These are phyloP conservation scores for Lophiotrema nucula DNA, from an alignment of 495 filamentous ascomycete species.

Conservation along the genomic window DNA sequence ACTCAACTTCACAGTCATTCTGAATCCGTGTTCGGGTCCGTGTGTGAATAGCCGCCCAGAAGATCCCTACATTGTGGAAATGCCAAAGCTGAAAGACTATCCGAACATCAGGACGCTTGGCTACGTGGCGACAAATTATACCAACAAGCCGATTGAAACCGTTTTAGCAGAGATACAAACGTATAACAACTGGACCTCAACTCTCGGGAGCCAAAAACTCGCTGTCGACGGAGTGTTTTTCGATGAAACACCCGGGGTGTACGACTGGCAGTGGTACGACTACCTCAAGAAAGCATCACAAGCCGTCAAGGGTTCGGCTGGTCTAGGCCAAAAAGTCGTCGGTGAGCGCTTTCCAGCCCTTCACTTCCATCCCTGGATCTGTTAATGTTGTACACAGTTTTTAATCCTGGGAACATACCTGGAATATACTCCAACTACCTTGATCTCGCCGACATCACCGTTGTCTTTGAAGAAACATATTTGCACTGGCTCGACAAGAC, in stretches of 20 bases:
- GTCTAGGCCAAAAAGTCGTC: conserved; percentile 17
- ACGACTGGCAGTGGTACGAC: conserved; percentile 31
- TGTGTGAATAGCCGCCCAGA: conserved; percentile 15
- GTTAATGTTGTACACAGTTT: conserved; percentile 16
- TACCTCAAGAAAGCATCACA: conserved; percentile 38
- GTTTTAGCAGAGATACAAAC: conserved; percentile 21
- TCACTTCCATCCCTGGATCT: background rate
- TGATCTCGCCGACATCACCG: conserved; percentile 26
- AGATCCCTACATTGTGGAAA: conserved; percentile 23
- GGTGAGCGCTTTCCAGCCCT: conserved; percentile 3
- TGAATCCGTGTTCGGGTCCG: conserved; percentile 28
- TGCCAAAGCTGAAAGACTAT: conserved; percentile 22
- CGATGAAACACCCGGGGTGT: conserved; percentile 31
- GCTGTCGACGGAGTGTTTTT: conserved; percentile 31
- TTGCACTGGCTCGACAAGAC: conserved; percentile 6
- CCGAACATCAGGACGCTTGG: conserved; percentile 28
- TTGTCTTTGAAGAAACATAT: conserved; percentile 28
- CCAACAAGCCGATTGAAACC: conserved; percentile 19
- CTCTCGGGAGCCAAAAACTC: background rate
- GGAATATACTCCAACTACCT: conserved; percentile 31
- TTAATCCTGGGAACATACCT: conserved; percentile 18
- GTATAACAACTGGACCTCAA: conserved; percentile 18
- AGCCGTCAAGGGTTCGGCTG: conserved; percentile 29
- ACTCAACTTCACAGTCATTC: conserved; percentile 28
- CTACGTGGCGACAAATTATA: conserved; percentile 32